Base-by-base conservation (phyloP, 257 asterid species). In the Henckelia pumila region DNA sequence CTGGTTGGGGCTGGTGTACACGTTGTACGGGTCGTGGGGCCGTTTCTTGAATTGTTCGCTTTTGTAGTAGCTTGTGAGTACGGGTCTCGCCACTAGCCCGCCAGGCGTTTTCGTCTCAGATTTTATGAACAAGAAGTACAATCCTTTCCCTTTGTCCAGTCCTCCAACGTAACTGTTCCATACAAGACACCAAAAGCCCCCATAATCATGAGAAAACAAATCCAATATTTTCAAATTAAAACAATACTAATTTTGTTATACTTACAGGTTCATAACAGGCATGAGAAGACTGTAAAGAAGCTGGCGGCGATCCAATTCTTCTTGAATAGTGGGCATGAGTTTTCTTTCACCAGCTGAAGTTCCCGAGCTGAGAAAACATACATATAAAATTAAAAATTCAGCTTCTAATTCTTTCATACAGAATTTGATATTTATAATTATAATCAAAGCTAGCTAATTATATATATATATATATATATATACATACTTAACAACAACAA, bases 261-360 rank as follows among this genome's bases (percentile, higher is more conserved):
- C 52, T 72, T 49, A 82, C 87, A 53, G 71, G 75, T 76, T 74
- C 76, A 82, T 74, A 8, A 82, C 79, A 16, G 87, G 82, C 73
- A 63, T 68, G 56, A 65, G 73, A 57, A 82, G 82, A 22, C 84
- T 82, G 70, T 69, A 72, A 5, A 79, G 80, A 55, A 77, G 66
- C 56, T 68, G 76, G 29, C 87, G 87, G 11, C 84, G 82, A 61
- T 59, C 71, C 73, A 53, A 28, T 20, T 82, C 87, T 53, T 82
- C 75, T 35, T 66, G 30, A 33, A 75, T 79, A 3, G 76, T 69
- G 0, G 87, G 87, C 65, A 82, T 82, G 53, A 76, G 69, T 53
- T 82, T 82, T 32, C 77, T 71, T 44, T 82, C 82, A 11, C 87
- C 87, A 21, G 79, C 82, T 26, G 84, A 76, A 32, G 87, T 82